Base-by-base conservation (phyloP, 2,329 filamentous ascomycete species). In the Thielaviopsis euricoi region DNA sequence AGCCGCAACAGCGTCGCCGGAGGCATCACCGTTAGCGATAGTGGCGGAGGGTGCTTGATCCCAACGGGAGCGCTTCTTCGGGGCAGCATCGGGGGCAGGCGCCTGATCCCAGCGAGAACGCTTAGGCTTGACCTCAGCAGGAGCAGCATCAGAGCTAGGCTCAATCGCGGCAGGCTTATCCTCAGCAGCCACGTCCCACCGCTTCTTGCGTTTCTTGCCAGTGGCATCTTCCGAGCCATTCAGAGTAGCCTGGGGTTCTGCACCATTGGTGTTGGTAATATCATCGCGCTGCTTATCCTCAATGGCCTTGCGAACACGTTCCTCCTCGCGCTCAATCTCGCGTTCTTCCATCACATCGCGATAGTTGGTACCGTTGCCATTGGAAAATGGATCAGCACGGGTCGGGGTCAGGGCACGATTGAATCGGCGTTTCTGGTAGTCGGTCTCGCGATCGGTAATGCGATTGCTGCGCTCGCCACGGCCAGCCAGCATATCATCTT, bases 391-490 rank as follows among this genome's bases (percentile, higher is more conserved):
- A 68, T 95, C 89, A 61, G 84, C 87, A 66, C 89, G 83, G 9
- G 87, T 89, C 4, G 90, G 89, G 22, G 89, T 93, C 62, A 97
- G 76, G 56, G 81, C 83, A 61, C 93, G 89, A 68, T 95, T 85
- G 70, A 95, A 94, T 60, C 90, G 83, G 63, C 90, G 87, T 73
- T 95, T 95, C 73, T 98, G 94, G 69, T 98, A 98, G 67, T 97
- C 91, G 62, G 89, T 94, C 75, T 97, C 91, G 66, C 93, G 86
- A 68, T 94, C 91, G 61, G 85, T 78, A 67, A 98, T 97, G 65
- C 91, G 85, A 59, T 86, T 89, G 69, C 89, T 87, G 72, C 91
- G 87, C 75, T 97, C 93, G 64, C 81, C 79, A 64, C 85, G 82
- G 51, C 86, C 87, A 55, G 89, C 78, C 62, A 98, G 76, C 6